Base-by-base conservation (phyloP, 345 rosid species). In the Acer campestre region DNA sequence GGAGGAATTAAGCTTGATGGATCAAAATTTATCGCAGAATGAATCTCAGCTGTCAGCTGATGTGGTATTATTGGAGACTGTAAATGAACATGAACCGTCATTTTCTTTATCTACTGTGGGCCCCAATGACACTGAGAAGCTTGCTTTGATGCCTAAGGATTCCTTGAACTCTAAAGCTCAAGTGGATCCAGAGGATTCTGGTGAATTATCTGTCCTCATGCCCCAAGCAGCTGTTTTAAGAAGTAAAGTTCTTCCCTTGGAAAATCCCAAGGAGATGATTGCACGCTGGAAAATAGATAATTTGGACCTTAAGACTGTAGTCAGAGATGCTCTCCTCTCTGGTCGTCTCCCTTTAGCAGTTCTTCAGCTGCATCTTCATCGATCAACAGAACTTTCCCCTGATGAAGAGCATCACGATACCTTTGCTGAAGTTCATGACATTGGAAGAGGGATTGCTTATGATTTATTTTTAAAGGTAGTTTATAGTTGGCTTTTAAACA, bases 311-410 rank as follows among this genome's bases (percentile, higher is more conserved):
- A 89, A 90, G 84, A 88, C 95, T 67, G 97, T 96, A 48, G 99
- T 96, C 67, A 88, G 90, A 84, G 99, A 96, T 85, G 99, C 99
- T 77, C 82, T 96, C 70, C 88, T 85, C 80, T 91, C 98, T 22
- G 98, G 95, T 68, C 97, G 98, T 70, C 97, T 96, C 67, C 98
- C 99, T 84, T 88, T 94, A 81, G 99, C 99, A 67, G 98, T 92
- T 85, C 94, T 94, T 80, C 99, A 96, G 75, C 78, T 96, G 84
- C 99, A 96, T 89, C 97, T 96, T 83, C 91, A 92, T 83, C 97
- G 75, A 68, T 90, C 93, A 66, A 86, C 85, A 80, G 95, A 90
- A 77, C 78, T 78, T 71, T 71, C 82, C 56, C 77, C 82, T 79
- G 87, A 87, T 64, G 85, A 88, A 61, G 91, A 86, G 79, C 85